Conservation (phyloP, 805 yeast species). For the Saturnispora silvae region DNA sequence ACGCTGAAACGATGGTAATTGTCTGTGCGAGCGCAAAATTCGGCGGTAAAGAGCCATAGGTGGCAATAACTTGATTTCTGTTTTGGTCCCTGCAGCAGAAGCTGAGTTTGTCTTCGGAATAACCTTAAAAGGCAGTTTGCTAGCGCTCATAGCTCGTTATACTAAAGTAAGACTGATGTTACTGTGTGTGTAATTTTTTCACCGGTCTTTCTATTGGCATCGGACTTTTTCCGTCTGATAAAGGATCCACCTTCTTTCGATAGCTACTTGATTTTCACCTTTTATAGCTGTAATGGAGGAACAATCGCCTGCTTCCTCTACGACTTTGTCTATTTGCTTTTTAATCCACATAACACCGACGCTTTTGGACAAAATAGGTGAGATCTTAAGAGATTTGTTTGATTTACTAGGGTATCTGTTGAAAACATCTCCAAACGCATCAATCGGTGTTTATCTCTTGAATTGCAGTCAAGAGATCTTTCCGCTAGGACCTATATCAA, state of each 20-base stretch:
- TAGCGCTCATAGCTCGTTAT: background rate
- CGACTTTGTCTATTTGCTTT: constrained; percentile 55
- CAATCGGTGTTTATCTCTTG: no score
- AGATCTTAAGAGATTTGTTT: constrained; percentile 43
- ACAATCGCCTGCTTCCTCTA: no score
- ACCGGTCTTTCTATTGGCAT: no score
- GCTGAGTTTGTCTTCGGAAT: no score
- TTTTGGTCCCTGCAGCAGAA: constrained; percentile 16
- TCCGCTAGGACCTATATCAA: constrained; percentile 43
- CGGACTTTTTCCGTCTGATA: no score
- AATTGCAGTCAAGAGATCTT: constrained; percentile 40
- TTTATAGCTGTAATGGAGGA: no score
- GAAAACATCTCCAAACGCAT: constrained; percentile 52
- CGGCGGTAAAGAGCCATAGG: constrained; percentile 72
- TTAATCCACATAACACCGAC: constrained; percentile 49
- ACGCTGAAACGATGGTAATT: constrained; percentile 57
- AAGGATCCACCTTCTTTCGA: no score
- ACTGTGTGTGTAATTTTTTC: no score
- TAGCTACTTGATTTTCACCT: no score
- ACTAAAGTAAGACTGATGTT: background rate
- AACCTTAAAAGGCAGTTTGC: constrained; percentile 18
- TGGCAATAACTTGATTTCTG: constrained; percentile 41
- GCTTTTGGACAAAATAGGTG: constrained; percentile 25
- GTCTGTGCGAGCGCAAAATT: constrained; percentile 72
- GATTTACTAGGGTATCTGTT: constrained; percentile 59